These are phyloP conservation scores for Arthrobotrys sinensis DNA, from an alignment of 2,329 filamentous ascomycete species.

Conservation along the genomic window DNA sequence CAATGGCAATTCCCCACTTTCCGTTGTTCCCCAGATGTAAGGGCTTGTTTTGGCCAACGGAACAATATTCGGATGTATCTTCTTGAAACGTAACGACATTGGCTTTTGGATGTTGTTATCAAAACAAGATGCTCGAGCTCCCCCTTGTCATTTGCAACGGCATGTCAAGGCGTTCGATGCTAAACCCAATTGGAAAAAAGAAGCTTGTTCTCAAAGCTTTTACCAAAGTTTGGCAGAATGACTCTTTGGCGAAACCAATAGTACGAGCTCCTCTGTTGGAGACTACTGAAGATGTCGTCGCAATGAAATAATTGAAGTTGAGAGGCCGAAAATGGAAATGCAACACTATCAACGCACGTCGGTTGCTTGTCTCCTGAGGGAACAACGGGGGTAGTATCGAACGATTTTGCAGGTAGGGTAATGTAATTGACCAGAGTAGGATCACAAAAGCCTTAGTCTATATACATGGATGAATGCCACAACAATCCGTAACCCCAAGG, in stretches of 20 bases:
- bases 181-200: neutral
- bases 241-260: neutral
- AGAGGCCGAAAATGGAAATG: slow-evolving; percentile 1
- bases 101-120: slow-evolving; percentile 9
- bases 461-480: no score
- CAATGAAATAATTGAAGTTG: neutral
- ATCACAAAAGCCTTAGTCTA: no score
- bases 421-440: no score
- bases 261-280: slow-evolving; percentile 14
- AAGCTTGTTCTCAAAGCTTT: slow-evolving; percentile 4
- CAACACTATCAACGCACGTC: slow-evolving; percentile 17
- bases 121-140: slow-evolving; percentile 23
- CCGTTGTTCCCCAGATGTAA: slow-evolving; percentile 18
- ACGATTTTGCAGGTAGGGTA: no score
- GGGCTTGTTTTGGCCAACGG: slow-evolving; percentile 7
- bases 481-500: no score
- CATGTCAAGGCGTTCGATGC: slow-evolving; percentile 3
- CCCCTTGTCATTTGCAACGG: slow-evolving; percentile 8
- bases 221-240: neutral
- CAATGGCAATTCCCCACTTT: slow-evolving; percentile 15
- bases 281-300: neutral
- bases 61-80: slow-evolving; percentile 29
- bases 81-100: slow-evolving; percentile 18
- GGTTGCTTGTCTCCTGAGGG: no score
- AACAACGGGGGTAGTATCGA: no score